A percentile compares a stretch with the other conserved stretches of the same genome.
Conservation (phyloP, 345 rosid species). For the Orychophragmus violaceus region DNA sequence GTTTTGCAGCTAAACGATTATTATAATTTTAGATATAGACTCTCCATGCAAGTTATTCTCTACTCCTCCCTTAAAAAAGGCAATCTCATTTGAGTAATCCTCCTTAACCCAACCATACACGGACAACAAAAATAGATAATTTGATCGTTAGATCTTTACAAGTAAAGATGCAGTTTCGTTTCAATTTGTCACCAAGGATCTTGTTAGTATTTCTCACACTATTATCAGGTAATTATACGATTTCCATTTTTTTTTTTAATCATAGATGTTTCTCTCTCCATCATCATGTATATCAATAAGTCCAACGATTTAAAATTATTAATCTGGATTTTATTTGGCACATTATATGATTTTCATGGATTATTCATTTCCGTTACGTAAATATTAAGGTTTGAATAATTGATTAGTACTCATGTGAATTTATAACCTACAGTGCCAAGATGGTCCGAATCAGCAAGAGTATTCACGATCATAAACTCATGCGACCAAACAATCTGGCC, state of each 20-base stretch:
- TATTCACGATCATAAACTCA: slow-evolving; percentile 62
- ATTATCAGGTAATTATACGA: slow-evolving; percentile 44
- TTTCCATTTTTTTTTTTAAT: too few relatives aligned
- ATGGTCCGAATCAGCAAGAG: slow-evolving; percentile 38
- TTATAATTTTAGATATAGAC: background rate
- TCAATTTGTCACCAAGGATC: slow-evolving; percentile 22
- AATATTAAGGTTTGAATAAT: background rate
- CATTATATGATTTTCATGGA: background rate
- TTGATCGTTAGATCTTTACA: background rate
- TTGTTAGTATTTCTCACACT: slow-evolving; percentile 26
- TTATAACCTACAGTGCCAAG: slow-evolving; percentile 31
- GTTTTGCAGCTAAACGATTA: background rate
- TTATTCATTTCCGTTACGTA: background rate
- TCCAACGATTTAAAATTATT: too few relatives aligned
- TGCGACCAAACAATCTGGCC: slow-evolving; percentile 83
- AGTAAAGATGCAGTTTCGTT: slow-evolving; percentile 30
- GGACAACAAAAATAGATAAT: background rate
- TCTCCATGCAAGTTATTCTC: slow-evolving; percentile 23
- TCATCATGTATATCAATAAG: too few relatives aligned
- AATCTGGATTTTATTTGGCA: too few relatives aligned
- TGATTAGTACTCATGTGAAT: background rate
- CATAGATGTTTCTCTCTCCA: too few relatives aligned
- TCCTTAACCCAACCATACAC: background rate
- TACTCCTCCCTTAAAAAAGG: background rate
- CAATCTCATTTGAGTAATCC: background rate